Conservation (phyloP, 2,329 filamentous ascomycete genomes). For the Thelonectria blattea region DNA sequence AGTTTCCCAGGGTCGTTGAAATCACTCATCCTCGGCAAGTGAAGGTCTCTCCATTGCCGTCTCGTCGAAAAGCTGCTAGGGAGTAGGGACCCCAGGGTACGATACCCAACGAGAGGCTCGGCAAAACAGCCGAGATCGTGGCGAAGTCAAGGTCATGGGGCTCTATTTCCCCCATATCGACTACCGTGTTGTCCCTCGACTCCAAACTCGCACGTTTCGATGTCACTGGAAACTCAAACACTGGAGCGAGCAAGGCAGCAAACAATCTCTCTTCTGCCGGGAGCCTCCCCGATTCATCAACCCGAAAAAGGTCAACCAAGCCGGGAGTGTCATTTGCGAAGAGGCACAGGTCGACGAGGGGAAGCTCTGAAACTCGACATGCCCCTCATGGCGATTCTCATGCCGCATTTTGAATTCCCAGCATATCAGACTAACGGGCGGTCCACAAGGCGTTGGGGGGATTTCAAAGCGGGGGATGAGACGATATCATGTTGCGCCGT, state of each 20-base stretch:
- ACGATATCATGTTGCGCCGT: neutral
- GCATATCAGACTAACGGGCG: too few species aligned
- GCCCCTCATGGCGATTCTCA: neutral
- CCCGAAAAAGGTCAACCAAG: neutral
- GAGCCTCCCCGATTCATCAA: neutral
- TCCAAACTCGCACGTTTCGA: neutral
- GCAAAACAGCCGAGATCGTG: neutral
- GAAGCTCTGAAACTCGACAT: neutral
- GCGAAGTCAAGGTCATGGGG: neutral
- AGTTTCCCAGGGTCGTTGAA: neutral
- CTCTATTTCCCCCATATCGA: neutral
- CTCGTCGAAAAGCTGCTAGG: neutral
- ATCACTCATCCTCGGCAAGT: neutral
- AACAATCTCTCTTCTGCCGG: neutral
- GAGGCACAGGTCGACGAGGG: neutral
- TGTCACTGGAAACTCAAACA: neutral
- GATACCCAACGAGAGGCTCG: neutral
- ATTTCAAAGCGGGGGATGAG: neutral
- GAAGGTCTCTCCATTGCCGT: neutral
- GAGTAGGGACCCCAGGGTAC: neutral
- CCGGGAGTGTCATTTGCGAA: neutral
- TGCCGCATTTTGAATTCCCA: too few species aligned
- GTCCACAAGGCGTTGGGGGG: neutral
- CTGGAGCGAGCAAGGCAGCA: neutral
- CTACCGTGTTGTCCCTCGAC: neutral